Base-by-base conservation (phyloP, 129 eudicot genomes). In the Centella asiatica region DNA sequence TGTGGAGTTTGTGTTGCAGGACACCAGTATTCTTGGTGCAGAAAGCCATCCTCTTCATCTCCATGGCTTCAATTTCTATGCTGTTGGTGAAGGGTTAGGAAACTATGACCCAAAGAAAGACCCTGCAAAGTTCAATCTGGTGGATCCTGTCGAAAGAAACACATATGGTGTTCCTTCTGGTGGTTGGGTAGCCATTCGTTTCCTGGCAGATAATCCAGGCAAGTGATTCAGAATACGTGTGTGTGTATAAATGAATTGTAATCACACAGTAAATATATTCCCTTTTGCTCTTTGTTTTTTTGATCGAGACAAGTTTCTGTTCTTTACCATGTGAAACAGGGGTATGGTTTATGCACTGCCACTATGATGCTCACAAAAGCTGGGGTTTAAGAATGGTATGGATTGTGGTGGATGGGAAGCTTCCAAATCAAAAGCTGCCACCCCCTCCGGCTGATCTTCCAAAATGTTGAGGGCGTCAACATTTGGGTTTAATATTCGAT, bases 341-440 rank as follows among this genome's bases (percentile, higher is more conserved):
- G 13, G 34, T 22, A 52, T 2, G 58, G 17, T 80, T 86, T 72
- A 82, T 86, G 89, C 95, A 85, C 64, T 85, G 94, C 39, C 88
- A 85, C 53, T 67, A 81, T 29, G 94, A 86, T 34, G 82, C 75
- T 18, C 95, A 86, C 33, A 48, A 83, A 48, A 77, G 85, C 62
- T 83, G 90, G 90, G 90, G 95, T 37, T 71, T 86, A 70, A 77
- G 63, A 73, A 86, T 80, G 95, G 90, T 85, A 12, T 86, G 85
- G 85, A 58, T 80, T 20, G 90, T 83, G 2, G 62, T 74, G 66
- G 85, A 83, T 37, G 95, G 83, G 13, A 53, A 80, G 46, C 73
- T 69, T 14, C 80, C 87, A 2, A 81, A 64, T 60, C 85, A 80
- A 75, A 86, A 75, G 78, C 78, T 86, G 72, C 85, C 81, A 22